Percentiles rank a stretch among this genome's conserved stretches.
These are phyloP conservation scores for Hevea brasiliensis DNA, from an alignment of 345 rosid genomes.

Conservation along the genomic window DNA sequence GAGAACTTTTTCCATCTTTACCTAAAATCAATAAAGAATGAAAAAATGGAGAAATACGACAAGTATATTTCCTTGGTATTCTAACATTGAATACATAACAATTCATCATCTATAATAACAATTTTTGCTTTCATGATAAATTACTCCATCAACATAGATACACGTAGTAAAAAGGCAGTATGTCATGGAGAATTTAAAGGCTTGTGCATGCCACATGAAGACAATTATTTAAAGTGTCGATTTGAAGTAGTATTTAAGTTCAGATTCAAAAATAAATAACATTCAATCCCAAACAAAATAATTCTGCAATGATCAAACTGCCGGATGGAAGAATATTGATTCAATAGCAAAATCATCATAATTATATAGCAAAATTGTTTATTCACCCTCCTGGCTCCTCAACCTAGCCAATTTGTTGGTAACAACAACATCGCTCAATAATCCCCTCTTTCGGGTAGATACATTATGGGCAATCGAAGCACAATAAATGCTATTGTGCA, in stretches of 20 bases:
- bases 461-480: constrained; percentile 69
- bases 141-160: no score
- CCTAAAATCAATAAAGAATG: no score
- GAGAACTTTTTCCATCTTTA: no score
- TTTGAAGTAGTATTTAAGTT: not conserved
- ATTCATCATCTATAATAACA: no score
- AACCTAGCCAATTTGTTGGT: constrained; percentile 76
- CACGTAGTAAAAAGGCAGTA: no score
- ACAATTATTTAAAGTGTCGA: not conserved
- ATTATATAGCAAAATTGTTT: not conserved
- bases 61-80: no score
- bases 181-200: no score
- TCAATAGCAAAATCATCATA: constrained; percentile 12
- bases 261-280: not conserved
- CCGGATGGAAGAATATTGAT: constrained; percentile 10
- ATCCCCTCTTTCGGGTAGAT: constrained; percentile 64
- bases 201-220: no score
- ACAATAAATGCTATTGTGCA: constrained; percentile 66
- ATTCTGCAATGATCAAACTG: constrained; percentile 14
- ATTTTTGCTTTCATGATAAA: no score
- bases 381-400: constrained; percentile 71
- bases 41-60: no score
- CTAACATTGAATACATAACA: no score
- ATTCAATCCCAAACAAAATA: constrained; percentile 8
- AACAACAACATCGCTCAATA: constrained; percentile 61